Conservation (phyloP, 1,284 basidiomycete genomes). For the Leccinum pachyderme region DNA sequence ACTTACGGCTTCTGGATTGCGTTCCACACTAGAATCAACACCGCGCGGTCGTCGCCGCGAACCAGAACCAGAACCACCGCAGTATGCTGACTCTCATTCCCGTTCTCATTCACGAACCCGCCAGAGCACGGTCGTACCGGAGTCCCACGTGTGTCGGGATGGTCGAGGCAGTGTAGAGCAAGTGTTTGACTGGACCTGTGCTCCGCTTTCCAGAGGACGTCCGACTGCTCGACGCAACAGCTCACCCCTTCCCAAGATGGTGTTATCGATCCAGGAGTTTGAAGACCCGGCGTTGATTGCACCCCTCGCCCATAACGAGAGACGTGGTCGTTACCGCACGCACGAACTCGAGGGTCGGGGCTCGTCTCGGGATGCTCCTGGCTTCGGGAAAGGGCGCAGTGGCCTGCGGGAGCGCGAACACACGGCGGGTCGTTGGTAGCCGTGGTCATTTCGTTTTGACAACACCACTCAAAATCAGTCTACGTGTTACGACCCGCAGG, state of each 20-base stretch:
- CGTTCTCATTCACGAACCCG: conserved; percentile 29
- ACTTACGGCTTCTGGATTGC: conserved; percentile 30
- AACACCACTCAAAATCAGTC: conserved; percentile 12
- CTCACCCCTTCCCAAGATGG: conserved; percentile 49
- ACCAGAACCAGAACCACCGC: conserved; percentile 37
- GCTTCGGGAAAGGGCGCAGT: conserved; percentile 56
- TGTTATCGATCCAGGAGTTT: conserved; percentile 32
- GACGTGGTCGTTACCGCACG: conserved; percentile 46
- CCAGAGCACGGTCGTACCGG: conserved; percentile 14
- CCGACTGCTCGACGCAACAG: conserved; percentile 46
- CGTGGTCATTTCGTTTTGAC: background rate
- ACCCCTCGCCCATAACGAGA: conserved; percentile 23
- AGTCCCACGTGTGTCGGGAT: conserved; percentile 28
- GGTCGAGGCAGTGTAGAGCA: conserved; percentile 36
- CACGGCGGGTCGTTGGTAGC: conserved; percentile 33
- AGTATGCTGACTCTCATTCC: conserved; percentile 38
- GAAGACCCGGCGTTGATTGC: conserved; percentile 35
- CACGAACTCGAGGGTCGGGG: conserved; percentile 47
- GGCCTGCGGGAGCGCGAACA: conserved; percentile 53
- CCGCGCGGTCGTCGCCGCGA: conserved; percentile 51
- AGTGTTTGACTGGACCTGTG: conserved; percentile 38
- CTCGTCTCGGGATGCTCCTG: conserved; percentile 43
- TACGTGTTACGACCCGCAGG: conserved; percentile 19
- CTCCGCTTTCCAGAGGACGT: conserved; percentile 43
- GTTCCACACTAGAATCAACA: conserved; percentile 37